These are phyloP conservation scores for Ophiocordyceps sinensis DNA, from an alignment of 2,329 filamentous ascomycete species.

Conservation along the genomic window DNA sequence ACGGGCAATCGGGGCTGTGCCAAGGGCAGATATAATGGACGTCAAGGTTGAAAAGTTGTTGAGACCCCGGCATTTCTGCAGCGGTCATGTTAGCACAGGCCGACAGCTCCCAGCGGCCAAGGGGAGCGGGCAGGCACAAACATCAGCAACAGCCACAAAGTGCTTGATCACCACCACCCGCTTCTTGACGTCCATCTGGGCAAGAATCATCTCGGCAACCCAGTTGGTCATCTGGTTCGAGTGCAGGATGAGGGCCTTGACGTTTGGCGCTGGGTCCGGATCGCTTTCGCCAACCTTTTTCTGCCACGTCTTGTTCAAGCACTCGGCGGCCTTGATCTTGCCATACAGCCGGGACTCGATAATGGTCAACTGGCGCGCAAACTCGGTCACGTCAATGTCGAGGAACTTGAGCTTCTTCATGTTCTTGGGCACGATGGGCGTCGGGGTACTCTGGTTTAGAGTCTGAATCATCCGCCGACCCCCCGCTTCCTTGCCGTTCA, in stretches of 20 bases:
- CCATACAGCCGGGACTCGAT: constrained; percentile 90
- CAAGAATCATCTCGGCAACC: constrained; percentile 98
- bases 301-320: constrained; percentile 97
- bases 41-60: constrained; percentile 98
- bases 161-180: constrained; percentile 96
- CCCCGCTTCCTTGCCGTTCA: constrained; percentile 76
- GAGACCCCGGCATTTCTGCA: constrained; percentile 74
- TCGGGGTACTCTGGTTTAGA: constrained; percentile 64
- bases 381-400: constrained; percentile 90
- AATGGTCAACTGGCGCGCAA: constrained; percentile 93
- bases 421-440: constrained; percentile 91
- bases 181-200: constrained; percentile 87
- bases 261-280: constrained; percentile 77
- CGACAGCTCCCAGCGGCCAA: too few relatives aligned
- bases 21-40: constrained; percentile 90
- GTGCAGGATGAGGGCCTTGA: constrained; percentile 91
- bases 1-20: constrained; percentile 87
- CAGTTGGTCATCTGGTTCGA: constrained; percentile 99
- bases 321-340: constrained; percentile 92
- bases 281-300: constrained; percentile 79
- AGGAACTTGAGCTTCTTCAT: constrained; percentile 99
- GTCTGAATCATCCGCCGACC: constrained; percentile 80
- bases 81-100: constrained; percentile 4
- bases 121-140: constrained; percentile 33
- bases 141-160: constrained; percentile 91